phyloP scores from a whole-genome alignment of 148 eudicot species.

The Cornus controversa region DNA sequence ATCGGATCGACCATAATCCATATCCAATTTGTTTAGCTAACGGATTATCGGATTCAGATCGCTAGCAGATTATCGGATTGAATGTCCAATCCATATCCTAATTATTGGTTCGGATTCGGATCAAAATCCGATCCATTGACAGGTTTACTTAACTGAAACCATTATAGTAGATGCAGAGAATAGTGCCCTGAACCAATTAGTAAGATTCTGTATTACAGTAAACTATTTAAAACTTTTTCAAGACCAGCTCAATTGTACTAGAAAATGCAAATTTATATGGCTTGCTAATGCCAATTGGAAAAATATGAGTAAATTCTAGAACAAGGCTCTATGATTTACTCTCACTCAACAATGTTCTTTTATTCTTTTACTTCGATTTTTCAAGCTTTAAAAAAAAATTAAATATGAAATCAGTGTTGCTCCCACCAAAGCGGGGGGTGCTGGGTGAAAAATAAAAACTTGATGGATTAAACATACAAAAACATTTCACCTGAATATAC shows the following conservation, averaged over 20 bases:
- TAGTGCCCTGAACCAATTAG: too few relatives aligned
- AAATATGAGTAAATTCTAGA: neutral
- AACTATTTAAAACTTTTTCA: neutral
- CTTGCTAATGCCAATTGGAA: neutral
- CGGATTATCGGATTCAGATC: too few relatives aligned
- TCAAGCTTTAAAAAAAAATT: neutral
- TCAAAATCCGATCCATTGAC: too few relatives aligned
- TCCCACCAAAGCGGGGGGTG: too few relatives aligned
- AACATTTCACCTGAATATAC: neutral
- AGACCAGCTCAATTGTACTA: constrained; percentile 1
- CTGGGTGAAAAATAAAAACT: neutral
- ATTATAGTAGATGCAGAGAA: neutral
- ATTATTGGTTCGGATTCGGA: too few relatives aligned
- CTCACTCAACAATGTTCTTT: neutral
- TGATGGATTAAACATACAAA: neutral
- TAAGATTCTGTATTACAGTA: neutral
- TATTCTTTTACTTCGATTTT: neutral
- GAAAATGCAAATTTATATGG: neutral
- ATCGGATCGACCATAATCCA: too few relatives aligned
- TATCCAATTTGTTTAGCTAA: too few relatives aligned
- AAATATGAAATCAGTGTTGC: neutral
- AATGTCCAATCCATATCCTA: too few relatives aligned
- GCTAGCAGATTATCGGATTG: too few relatives aligned
- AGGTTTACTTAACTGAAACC: too few relatives aligned
- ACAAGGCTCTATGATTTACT: neutral